phyloP scores from a whole-genome alignment of 768 basidiomycete genomes.

The Rhizopogon vinicolor region DNA sequence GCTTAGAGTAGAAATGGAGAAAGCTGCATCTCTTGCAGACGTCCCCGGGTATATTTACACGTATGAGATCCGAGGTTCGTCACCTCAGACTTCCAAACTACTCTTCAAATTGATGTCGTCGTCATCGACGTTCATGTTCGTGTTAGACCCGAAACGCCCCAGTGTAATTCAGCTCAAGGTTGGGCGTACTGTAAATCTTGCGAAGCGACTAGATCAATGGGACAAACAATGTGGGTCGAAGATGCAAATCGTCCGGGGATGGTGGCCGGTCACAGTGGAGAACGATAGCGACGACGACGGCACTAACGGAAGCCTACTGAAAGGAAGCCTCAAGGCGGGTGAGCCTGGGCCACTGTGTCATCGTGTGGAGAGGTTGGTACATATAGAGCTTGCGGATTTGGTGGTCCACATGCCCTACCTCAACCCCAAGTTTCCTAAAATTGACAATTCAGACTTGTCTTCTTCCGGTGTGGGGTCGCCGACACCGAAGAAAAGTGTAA shows the following conservation, averaged over 20 bases:
- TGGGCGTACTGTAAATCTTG: conserved; percentile 70
- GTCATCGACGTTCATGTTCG: not conserved
- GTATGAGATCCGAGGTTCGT: conserved; percentile 70
- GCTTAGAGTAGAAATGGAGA: conserved; percentile 51
- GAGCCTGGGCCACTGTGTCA: conserved; percentile 63
- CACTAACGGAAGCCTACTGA: conserved; percentile 46
- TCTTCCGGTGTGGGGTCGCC: conserved; percentile 12
- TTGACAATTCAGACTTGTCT: conserved; percentile 26
- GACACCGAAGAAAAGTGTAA: conserved; percentile 11
- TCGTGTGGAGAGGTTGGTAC: conserved; percentile 73
- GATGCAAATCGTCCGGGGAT: conserved; percentile 68
- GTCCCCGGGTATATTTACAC: conserved; percentile 76
- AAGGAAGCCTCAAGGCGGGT: conserved; percentile 60
- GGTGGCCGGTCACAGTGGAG: conserved; percentile 59
- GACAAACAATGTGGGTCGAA: conserved; percentile 76
- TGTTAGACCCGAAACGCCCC: conserved; percentile 27
- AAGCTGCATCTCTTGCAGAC: conserved; percentile 49
- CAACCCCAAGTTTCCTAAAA: conserved; percentile 39
- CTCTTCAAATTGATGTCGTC: conserved; percentile 4
- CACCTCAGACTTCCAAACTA: conserved; percentile 3
- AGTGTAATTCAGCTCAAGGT: conserved; percentile 67
- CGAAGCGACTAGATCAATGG: conserved; percentile 75
- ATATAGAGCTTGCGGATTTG: conserved; percentile 75
- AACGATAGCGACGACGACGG: conserved; percentile 30
- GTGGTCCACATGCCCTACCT: conserved; percentile 56